Evolutionary conservation across 73 alveolate species (phyloP).

Genomic region (Paramecium pentaurelia): DNA sequence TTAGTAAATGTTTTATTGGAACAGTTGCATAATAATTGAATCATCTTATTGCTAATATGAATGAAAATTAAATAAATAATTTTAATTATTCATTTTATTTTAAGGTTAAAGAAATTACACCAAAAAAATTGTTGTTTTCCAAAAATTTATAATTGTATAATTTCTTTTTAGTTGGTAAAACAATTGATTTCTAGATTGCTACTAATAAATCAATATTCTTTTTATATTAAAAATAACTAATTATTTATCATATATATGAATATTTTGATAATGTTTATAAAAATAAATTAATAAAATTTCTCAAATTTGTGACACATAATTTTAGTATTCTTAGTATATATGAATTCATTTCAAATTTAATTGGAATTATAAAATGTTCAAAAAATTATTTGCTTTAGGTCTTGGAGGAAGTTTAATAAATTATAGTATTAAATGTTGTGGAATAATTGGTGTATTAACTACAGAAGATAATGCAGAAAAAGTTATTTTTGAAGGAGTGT

Average conservation of each 20-base stretch:
- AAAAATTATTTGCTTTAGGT: background rate
- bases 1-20: background rate
- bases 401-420: background rate
- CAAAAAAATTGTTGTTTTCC: no score
- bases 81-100: no score
- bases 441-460: slow-evolving; percentile 85
- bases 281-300: background rate
- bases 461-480: slow-evolving; percentile 74
- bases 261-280: background rate
- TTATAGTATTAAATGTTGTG: slow-evolving; percentile 69
- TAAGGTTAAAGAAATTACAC: no score
- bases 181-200: no score
- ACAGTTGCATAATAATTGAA: background rate
- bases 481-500: slow-evolving; percentile 75
- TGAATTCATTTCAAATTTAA: background rate
- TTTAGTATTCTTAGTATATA: background rate
- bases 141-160: no score
- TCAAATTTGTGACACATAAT: background rate
- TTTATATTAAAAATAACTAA: no score
- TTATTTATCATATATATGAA: no score
- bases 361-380: background rate
- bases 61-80: no score
- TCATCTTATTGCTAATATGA: background rate
- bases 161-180: no score
- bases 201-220: no score